Conservation (phyloP, 208 protist species). For the Crithidia fasciculata region DNA sequence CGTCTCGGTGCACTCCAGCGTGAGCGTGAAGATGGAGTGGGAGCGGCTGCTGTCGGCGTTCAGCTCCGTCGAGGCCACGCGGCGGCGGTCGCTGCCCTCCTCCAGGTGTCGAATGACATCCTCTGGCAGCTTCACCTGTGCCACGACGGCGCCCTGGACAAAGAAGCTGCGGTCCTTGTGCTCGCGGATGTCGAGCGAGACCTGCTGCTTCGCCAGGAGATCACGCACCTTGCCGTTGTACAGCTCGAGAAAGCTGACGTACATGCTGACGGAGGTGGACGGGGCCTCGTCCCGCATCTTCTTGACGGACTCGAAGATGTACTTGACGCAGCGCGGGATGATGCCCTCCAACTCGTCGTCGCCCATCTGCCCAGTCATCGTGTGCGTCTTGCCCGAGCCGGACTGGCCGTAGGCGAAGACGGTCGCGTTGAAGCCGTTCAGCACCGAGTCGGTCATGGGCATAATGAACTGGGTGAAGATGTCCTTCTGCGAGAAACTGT, state of each 20-base stretch:
- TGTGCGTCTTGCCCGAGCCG: slow-evolving; percentile 95
- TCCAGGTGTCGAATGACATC: slow-evolving; percentile 85
- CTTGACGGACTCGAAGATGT: slow-evolving; percentile 81
- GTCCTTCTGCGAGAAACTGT: slow-evolving; percentile 87
- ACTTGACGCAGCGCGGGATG: slow-evolving; percentile 78
- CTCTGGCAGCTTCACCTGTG: slow-evolving; percentile 77
- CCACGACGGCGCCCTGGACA: slow-evolving; percentile 75
- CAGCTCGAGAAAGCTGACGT: slow-evolving; percentile 86
- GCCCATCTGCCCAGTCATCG: slow-evolving; percentile 84
- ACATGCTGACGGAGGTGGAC: slow-evolving; percentile 64
- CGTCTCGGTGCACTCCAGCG: slow-evolving; percentile 80
- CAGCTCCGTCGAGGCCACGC: slow-evolving; percentile 82
- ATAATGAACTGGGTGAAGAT: slow-evolving; percentile 89
- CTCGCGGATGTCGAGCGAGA: slow-evolving; percentile 81
- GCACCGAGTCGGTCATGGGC: slow-evolving; percentile 85
- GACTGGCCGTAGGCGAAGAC: slow-evolving; percentile 96
- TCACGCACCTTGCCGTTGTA: slow-evolving; percentile 93
- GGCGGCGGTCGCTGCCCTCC: slow-evolving; percentile 87
- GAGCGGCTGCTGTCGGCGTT: slow-evolving; percentile 92
- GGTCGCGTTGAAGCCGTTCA: slow-evolving; percentile 93
- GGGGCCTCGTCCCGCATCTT: slow-evolving; percentile 43
- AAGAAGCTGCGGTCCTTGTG: slow-evolving; percentile 88
- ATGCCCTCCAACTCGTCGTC: slow-evolving; percentile 70
- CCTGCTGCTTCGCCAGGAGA: slow-evolving; percentile 86
- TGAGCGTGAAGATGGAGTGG: slow-evolving; percentile 92